Percentiles rank a stretch among this genome's conserved stretches.
Evolutionary conservation across 208 protist species (phyloP).

Genomic region (Leishmania martiniquensis): DNA sequence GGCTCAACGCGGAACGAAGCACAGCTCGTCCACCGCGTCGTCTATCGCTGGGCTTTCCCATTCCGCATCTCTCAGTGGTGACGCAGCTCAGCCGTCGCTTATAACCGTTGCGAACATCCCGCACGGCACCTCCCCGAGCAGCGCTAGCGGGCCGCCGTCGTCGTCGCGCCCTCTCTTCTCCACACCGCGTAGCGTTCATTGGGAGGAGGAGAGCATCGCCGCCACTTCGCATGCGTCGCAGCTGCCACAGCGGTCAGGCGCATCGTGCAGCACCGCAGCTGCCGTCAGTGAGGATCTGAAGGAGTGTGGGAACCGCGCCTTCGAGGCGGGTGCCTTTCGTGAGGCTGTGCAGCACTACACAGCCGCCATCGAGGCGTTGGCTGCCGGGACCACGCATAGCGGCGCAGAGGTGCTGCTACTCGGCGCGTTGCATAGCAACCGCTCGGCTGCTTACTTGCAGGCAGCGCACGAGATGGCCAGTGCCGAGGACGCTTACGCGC

Average conservation of each 20-base stretch:
- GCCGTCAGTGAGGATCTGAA: constrained; percentile 71
- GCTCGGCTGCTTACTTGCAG: constrained; percentile 91
- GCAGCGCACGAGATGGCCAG: constrained; percentile 56
- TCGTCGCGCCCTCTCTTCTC: constrained; percentile 2
- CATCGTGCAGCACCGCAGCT: neutral
- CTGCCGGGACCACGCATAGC: neutral
- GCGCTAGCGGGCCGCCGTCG: constrained; percentile 6
- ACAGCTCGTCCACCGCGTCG: constrained; percentile 8
- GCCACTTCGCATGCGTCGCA: constrained; percentile 1
- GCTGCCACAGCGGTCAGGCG: constrained; percentile 3
- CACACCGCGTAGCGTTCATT: constrained; percentile 9
- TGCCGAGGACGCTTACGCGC: constrained; percentile 52
- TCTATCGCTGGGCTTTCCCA: constrained; percentile 28
- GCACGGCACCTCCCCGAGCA: neutral
- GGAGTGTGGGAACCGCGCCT: constrained; percentile 89
- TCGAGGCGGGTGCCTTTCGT: constrained; percentile 75
- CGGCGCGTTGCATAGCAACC: constrained; percentile 94
- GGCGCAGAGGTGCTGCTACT: constrained; percentile 33
- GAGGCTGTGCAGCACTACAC: constrained; percentile 87
- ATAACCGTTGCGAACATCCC: constrained; percentile 2
- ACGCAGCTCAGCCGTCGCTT: neutral
- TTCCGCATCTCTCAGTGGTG: constrained; percentile 21
- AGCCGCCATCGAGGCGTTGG: constrained; percentile 68
- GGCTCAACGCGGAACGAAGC: neutral
- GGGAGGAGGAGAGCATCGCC: constrained; percentile 4